Evolutionary conservation across 106 monocot genomes (phyloP).

Genomic region (Dendrobium huoshanense): DNA sequence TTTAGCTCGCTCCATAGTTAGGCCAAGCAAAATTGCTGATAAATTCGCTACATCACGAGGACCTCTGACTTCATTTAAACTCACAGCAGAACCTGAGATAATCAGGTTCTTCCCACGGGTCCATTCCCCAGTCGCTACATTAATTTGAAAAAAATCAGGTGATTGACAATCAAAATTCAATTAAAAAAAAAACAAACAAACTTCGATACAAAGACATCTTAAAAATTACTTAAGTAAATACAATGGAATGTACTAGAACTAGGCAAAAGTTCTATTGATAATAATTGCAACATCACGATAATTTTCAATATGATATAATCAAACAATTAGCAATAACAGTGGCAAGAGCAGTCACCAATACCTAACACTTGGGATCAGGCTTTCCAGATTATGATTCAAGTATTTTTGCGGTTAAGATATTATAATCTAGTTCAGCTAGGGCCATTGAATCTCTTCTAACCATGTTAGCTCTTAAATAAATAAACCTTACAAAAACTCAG

Average conservation of each 20-base stretch:
- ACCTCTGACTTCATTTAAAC: constrained; percentile 71
- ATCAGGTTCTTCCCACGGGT: constrained; percentile 84
- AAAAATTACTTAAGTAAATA: neutral
- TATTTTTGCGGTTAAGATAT: no score
- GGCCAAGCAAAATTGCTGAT: constrained; percentile 46
- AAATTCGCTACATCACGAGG: constrained; percentile 82
- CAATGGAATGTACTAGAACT: neutral
- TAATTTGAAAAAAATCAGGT: neutral
- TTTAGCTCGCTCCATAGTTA: constrained; percentile 77
- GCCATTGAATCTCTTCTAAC: no score
- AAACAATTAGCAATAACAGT: neutral
- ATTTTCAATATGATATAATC: neutral
- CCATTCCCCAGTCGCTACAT: constrained; percentile 69
- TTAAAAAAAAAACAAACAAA: neutral
- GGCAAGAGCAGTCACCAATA: neutral
- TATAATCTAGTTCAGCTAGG: no score
- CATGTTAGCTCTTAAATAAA: no score
- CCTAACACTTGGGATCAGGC: no score
- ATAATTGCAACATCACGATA: neutral
- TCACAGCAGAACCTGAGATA: constrained; percentile 69
- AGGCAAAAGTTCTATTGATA: neutral
- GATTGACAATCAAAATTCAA: neutral
- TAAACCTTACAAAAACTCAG: no score
- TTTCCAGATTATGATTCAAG: no score
- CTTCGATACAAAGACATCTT: neutral